These are phyloP conservation scores for Rhodotorula sp. DNA, from an alignment of 1,284 basidiomycete genomes.

Conservation along the genomic window DNA sequence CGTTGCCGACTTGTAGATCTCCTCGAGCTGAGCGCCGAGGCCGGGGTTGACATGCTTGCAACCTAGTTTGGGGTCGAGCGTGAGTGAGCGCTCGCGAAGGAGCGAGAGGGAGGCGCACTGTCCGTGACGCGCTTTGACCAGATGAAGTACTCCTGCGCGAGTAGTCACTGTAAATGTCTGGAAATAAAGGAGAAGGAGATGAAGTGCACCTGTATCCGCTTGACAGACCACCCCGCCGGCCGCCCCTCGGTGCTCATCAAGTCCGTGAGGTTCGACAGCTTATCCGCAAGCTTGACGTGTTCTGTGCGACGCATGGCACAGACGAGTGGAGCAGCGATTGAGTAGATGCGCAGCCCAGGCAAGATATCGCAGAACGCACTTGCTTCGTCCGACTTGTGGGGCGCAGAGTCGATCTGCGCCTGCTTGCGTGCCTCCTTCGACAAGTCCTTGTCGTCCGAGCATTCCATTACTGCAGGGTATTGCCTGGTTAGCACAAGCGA, in stretches of 20 bases:
- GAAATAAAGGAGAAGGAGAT: background rate
- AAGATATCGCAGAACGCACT: slow-evolving; percentile 8
- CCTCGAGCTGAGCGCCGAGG: slow-evolving; percentile 47
- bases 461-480: slow-evolving; percentile 20
- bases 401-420: slow-evolving; percentile 52
- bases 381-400: slow-evolving; percentile 50
- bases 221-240: slow-evolving; percentile 45
- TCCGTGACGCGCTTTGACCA: slow-evolving; percentile 55
- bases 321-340: too few species aligned
- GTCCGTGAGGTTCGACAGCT: slow-evolving; percentile 54
- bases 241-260: slow-evolving; percentile 52
- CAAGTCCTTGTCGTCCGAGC: slow-evolving; percentile 28
- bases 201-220: slow-evolving; percentile 24
- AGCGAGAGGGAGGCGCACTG: slow-evolving; percentile 33
- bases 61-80: slow-evolving; percentile 29
- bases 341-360: too few species aligned
- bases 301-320: slow-evolving; percentile 20
- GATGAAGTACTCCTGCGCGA: slow-evolving; percentile 40
- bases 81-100: background rate
- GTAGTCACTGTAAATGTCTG: too few species aligned
- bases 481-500: background rate
- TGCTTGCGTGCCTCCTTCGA: slow-evolving; percentile 47
- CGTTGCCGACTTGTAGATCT: slow-evolving; percentile 44
- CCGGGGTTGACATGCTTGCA: slow-evolving; percentile 50
- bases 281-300: slow-evolving; percentile 53